Evolutionary conservation across 202 grass and related monocot species (phyloP).

Genomic region (Digitaria exilis): DNA sequence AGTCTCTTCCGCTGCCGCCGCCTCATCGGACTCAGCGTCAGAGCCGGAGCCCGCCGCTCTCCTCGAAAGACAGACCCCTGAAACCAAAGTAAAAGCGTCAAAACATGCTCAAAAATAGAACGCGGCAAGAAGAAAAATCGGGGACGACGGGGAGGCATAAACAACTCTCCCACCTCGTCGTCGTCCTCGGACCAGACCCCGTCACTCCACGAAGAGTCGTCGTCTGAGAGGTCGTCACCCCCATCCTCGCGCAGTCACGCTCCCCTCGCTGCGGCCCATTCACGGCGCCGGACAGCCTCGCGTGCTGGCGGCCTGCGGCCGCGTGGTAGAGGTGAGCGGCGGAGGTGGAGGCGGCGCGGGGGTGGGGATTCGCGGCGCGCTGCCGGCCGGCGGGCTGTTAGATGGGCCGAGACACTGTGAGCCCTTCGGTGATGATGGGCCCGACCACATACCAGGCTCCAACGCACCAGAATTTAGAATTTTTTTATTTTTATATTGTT

Average conservation of each 20-base stretch:
- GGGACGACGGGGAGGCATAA: neutral
- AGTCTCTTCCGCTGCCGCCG: conserved; percentile 48
- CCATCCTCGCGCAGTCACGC: neutral
- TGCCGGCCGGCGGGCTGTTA: no score
- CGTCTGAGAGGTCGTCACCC: conserved; percentile 27
- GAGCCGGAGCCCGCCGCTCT: conserved; percentile 34
- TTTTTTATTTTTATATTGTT: no score
- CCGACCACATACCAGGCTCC: no score
- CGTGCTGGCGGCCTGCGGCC: neutral
- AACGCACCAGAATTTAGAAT: no score
- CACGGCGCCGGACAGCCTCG: neutral
- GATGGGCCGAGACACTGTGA: no score
- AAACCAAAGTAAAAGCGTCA: neutral
- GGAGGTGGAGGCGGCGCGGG: neutral
- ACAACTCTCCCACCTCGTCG: conserved; percentile 9
- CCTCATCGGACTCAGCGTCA: conserved; percentile 19
- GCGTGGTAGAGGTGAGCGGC: neutral
- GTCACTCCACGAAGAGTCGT: conserved; percentile 50
- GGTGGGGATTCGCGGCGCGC: no score
- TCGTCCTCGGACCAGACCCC: conserved; percentile 38
- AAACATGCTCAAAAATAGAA: neutral
- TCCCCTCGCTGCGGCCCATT: conserved; percentile 35
- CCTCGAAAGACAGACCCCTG: conserved; percentile 39
- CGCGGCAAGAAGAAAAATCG: no score
- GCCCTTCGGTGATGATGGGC: no score